Evolutionary conservation across 2,329 filamentous ascomycete species (phyloP).

Genomic region (Chaetomium sp.): DNA sequence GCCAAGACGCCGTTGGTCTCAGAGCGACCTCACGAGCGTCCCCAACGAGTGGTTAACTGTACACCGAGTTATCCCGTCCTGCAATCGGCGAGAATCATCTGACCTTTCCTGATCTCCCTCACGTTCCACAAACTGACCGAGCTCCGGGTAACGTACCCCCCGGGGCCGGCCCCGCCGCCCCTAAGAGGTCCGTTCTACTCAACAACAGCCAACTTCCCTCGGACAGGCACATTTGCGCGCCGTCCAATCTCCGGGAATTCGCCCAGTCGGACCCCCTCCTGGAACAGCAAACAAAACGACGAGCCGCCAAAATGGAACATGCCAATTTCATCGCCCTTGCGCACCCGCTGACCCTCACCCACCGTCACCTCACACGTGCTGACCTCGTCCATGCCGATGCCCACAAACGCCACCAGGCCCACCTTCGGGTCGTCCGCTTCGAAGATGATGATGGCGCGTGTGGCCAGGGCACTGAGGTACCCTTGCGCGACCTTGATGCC

Average conservation of each 20-base stretch:
- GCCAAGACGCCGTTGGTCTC: too few relatives aligned
- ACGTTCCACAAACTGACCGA: background rate
- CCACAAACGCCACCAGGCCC: constrained; percentile 63
- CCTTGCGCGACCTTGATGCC: constrained; percentile 52
- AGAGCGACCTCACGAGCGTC: too few relatives aligned
- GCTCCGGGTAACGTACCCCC: background rate
- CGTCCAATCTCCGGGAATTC: constrained; percentile 29
- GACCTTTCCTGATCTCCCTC: background rate
- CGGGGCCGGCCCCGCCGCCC: background rate
- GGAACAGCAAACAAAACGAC: constrained; percentile 62
- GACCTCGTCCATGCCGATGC: constrained; percentile 72
- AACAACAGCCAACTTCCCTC: constrained; percentile 27
- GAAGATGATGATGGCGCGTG: constrained; percentile 63
- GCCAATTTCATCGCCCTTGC: constrained; percentile 65
- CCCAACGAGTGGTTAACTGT: background rate
- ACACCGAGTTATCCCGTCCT: background rate
- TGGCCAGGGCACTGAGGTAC: constrained; percentile 62
- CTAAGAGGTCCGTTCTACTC: constrained; percentile 4
- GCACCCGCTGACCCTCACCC: constrained; percentile 55
- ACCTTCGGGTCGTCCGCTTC: constrained; percentile 61
- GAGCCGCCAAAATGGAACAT: constrained; percentile 80
- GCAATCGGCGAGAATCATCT: background rate
- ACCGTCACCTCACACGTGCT: constrained; percentile 67
- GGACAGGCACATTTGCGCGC: constrained; percentile 29
- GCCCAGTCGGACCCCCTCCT: constrained; percentile 46